These are phyloP conservation scores for Aspergillus sp. DNA, from an alignment of 2,329 filamentous ascomycete species.

Conservation along the genomic window DNA sequence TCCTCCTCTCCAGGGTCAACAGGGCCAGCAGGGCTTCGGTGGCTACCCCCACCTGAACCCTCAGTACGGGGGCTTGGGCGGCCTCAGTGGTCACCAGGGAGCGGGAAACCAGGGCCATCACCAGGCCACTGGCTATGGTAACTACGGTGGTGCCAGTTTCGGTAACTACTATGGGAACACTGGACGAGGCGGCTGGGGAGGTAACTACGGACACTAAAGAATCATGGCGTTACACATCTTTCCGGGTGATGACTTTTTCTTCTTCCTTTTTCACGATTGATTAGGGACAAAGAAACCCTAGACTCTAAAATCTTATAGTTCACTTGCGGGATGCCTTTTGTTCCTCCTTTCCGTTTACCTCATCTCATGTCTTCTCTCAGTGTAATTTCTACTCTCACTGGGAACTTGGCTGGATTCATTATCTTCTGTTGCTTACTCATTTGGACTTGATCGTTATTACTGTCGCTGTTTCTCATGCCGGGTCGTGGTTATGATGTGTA, in stretches of 20 bases:
- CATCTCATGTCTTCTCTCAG: conserved; percentile 33
- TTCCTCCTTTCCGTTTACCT: conserved; percentile 20
- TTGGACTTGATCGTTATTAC: conserved; percentile 19
- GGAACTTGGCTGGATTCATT: conserved; percentile 43
- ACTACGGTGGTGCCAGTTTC: conserved; percentile 48
- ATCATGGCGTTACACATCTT: conserved; percentile 32
- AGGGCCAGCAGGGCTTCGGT: conserved; percentile 60
- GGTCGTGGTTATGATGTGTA: conserved; percentile 40
- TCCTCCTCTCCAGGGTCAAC: conserved; percentile 59
- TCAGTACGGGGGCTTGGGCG: conserved; percentile 56
- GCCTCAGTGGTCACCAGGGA: conserved; percentile 48
- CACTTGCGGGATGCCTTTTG: conserved; percentile 18
- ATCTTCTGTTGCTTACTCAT: conserved; percentile 13
- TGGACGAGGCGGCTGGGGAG: conserved; percentile 51
- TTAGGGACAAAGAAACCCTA: conserved; percentile 18
- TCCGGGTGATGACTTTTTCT: conserved; percentile 33
- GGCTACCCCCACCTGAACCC: conserved; percentile 60
- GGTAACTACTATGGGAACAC: conserved; percentile 50
- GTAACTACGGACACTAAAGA: conserved; percentile 52
- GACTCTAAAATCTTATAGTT: conserved; percentile 21
- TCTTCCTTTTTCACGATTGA: conserved; percentile 32
- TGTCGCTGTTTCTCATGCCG: conserved; percentile 27
- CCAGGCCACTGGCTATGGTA: conserved; percentile 47
- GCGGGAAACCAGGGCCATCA: conserved; percentile 46
- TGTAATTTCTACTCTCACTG: conserved; percentile 48